A percentile compares a stretch with the other conserved stretches of the same genome.
Evolutionary conservation across 2,329 filamentous ascomycete species (phyloP).

Genomic region (Cordyceps farinosa): DNA sequence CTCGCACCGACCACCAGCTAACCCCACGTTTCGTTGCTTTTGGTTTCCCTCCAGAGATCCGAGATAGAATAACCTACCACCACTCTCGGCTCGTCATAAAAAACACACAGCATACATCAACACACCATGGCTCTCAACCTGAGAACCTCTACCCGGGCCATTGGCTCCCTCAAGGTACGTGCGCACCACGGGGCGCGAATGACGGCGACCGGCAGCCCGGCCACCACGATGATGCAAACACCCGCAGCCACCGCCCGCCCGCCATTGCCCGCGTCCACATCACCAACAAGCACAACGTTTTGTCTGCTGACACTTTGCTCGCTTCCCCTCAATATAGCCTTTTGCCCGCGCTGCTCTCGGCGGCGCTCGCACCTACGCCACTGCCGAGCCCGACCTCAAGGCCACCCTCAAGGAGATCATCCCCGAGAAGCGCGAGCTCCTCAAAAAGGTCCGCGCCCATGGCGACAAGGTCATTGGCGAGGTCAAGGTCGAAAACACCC

Average conservation of each 20-base stretch:
- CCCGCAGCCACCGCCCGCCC: not conserved
- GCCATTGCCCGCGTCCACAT: not conserved
- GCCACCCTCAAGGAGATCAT: conserved; percentile 78
- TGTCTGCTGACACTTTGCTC: not conserved
- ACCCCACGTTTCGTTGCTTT: conserved; percentile 15
- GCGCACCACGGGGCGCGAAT: not conserved
- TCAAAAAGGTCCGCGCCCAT: conserved; percentile 90
- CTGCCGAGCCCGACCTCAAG: conserved; percentile 86
- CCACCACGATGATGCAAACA: not conserved
- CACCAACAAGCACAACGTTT: not conserved
- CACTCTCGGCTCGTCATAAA: not conserved
- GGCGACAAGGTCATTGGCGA: conserved; percentile 81
- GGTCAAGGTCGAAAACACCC: conserved; percentile 88
- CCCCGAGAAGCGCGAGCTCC: conserved; percentile 85
- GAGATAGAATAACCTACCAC: conserved; percentile 4
- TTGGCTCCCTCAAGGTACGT: conserved; percentile 62
- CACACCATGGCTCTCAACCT: conserved; percentile 61
- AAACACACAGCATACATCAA: not conserved
- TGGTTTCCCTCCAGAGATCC: conserved; percentile 7
- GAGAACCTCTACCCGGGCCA: conserved; percentile 57
- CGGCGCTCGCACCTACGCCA: conserved; percentile 60
- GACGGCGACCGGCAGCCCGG: not conserved
- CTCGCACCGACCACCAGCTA: conserved; percentile 16
- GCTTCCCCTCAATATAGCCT: conserved; percentile 24
- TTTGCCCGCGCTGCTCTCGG: conserved; percentile 29